phyloP scores from a whole-genome alignment of 1,139 yeast genomes.

The Pichia sp. region DNA sequence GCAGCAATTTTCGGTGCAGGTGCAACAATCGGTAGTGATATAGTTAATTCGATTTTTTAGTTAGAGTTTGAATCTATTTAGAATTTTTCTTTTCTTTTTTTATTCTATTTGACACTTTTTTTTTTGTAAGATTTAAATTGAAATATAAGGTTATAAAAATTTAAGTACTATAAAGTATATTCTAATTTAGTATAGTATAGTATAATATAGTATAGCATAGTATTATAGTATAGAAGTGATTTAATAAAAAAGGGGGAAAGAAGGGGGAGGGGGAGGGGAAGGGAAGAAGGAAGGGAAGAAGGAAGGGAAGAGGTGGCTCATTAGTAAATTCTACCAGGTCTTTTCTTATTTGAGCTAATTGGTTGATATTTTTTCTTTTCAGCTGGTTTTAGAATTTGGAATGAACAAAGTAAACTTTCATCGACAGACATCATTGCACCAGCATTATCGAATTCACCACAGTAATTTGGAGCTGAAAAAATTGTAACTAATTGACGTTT shows the following conservation, averaged over 20 bases:
- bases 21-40: constrained; percentile 85
- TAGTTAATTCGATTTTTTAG: constrained; percentile 78
- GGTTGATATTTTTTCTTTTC: constrained; percentile 72
- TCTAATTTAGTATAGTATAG: not conserved
- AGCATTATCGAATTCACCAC: constrained; percentile 98
- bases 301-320: not conserved
- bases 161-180: not conserved
- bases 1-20: constrained; percentile 98
- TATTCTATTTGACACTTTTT: constrained; percentile 37
- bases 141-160: not conserved
- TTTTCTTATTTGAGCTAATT: constrained; percentile 34
- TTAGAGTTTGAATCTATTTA: no score
- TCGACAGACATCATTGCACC: constrained; percentile 99
- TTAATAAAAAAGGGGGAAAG: not conserved
- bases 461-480: constrained; percentile 94
- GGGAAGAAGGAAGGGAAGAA: not conserved
- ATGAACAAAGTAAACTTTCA: constrained; percentile 89
- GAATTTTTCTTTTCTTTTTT: constrained; percentile 45
- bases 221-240: not conserved
- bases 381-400: constrained; percentile 96
- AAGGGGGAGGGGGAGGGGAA: not conserved
- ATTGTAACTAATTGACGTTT: constrained; percentile 93
- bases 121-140: not conserved
- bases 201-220: not conserved
- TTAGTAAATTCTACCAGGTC: constrained; percentile 40